These are phyloP conservation scores for Dipodascus albidus DNA, from an alignment of 805 yeast species.

Conservation along the genomic window DNA sequence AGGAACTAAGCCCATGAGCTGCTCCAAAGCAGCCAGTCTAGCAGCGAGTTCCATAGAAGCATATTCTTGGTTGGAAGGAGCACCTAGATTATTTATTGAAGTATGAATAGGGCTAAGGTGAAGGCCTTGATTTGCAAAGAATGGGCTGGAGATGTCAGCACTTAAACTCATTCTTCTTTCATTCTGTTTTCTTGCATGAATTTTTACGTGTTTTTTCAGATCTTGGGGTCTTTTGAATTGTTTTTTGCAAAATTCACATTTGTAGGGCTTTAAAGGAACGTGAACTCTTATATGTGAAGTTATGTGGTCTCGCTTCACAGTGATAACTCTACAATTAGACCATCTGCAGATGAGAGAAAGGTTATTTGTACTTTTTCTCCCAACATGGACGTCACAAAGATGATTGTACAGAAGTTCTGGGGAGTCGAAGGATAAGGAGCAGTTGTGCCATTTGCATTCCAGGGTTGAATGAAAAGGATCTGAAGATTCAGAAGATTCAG, in stretches of 20 bases:
- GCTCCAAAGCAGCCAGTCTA: constrained; percentile 43
- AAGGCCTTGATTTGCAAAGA: neutral
- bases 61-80: neutral
- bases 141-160: constrained; percentile 1
- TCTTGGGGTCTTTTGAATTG: constrained; percentile 94
- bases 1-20: constrained; percentile 17
- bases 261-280: constrained; percentile 85
- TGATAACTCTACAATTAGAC: constrained; percentile 66
- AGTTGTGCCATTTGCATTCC: constrained; percentile 64
- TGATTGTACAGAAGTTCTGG: constrained; percentile 76
- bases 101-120: constrained; percentile 3
- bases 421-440: constrained; percentile 43
- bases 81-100: constrained; percentile 5
- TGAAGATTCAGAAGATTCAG: neutral
- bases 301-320: constrained; percentile 90
- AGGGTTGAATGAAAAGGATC: neutral
- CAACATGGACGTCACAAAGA: constrained; percentile 84
- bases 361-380: constrained; percentile 76
- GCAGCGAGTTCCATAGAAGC: neutral
- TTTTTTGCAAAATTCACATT: constrained; percentile 66
- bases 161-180: constrained; percentile 21
- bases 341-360: constrained; percentile 72
- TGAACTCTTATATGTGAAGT: constrained; percentile 93
- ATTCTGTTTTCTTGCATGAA: constrained; percentile 43
- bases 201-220: constrained; percentile 81